Evolutionary conservation across 805 yeast species (phyloP).

Genomic region (Nakazawaea populi): DNA sequence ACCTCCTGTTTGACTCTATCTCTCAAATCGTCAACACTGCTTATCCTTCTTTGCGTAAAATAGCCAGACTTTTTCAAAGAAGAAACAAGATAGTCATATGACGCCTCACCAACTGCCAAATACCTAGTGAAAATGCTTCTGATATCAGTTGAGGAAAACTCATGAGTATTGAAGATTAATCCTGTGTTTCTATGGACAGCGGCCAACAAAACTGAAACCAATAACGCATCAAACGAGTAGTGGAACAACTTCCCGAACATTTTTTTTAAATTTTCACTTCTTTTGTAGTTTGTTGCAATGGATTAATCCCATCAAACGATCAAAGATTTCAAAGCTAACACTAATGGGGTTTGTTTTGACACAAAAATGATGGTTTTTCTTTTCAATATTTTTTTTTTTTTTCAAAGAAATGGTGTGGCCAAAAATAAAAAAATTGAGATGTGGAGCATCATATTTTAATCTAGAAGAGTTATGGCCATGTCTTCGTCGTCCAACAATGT

Average conservation of each 20-base stretch:
- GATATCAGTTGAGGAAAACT: constrained; percentile 43
- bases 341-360: no score
- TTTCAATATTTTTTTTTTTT: neutral
- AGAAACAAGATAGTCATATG: constrained; percentile 44
- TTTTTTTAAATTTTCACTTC: constrained; percentile 22
- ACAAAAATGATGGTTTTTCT: neutral
- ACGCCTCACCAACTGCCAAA: constrained; percentile 53
- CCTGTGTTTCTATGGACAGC: constrained; percentile 86
- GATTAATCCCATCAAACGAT: no score
- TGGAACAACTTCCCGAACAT: constrained; percentile 58
- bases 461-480: neutral
- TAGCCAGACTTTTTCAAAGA: constrained; percentile 41
- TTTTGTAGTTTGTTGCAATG: no score
- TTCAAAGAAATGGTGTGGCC: neutral
- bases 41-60: constrained; percentile 38
- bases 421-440: neutral
- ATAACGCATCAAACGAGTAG: constrained; percentile 68
- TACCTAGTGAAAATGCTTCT: constrained; percentile 39
- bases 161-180: constrained; percentile 36
- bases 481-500: constrained; percentile 9
- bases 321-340: no score
- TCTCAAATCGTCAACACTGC: constrained; percentile 21
- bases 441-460: no score
- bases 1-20: constrained; percentile 24
- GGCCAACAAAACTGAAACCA: constrained; percentile 77